Base-by-base conservation (phyloP, 1,284 basidiomycete species). In the Exsudoporus floridanus region DNA sequence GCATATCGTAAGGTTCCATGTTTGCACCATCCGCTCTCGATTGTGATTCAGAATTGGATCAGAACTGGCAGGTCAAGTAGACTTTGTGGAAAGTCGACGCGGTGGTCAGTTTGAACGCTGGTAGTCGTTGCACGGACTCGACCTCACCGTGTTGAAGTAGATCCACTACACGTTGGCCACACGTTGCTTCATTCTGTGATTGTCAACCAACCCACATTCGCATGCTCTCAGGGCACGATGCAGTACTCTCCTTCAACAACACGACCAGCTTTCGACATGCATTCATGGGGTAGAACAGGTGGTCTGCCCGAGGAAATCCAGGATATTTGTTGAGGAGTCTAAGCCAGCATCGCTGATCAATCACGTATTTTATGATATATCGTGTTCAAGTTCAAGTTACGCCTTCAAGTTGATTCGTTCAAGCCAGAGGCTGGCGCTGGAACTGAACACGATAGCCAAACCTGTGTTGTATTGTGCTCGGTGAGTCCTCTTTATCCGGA, bases 281-380 rank as follows among this genome's bases (percentile, higher is more conserved):
- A 39, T 82, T 74, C 72, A 86, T 81, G 0, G 90, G 88, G 60
- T 92, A 92, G 49, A 78, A 83, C 9, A 92, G 73, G 59, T 86
- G 82, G 68, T 92, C 90, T n/a, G 89, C 87, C 68, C 90, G 88
- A 10, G 87, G 84, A 69, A 92, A 91, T 18, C 86, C 87, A 28
- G 88, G 88, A 68, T 88, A 86, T 58, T 77, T 82, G 57, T 80
- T 73, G 53, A 88, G 60, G 30, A 84, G 74, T 33, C 84, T 87
- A 47, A 18, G 6, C 21, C 36, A 56, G 55, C 52, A 49, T 36
- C 9, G 43, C 13, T 40, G 31, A 31, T 42, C 36, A 23, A 46
- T 36, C 13, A 35, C 31, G 28, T 14, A 28, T 19, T 30, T 33
- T 34, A 23, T 7, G 1, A 23, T 23, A 23, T 5, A 23, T 5